Conservation (phyloP, 2,329 filamentous ascomycete genomes). For the Pyrenophora teres region DNA sequence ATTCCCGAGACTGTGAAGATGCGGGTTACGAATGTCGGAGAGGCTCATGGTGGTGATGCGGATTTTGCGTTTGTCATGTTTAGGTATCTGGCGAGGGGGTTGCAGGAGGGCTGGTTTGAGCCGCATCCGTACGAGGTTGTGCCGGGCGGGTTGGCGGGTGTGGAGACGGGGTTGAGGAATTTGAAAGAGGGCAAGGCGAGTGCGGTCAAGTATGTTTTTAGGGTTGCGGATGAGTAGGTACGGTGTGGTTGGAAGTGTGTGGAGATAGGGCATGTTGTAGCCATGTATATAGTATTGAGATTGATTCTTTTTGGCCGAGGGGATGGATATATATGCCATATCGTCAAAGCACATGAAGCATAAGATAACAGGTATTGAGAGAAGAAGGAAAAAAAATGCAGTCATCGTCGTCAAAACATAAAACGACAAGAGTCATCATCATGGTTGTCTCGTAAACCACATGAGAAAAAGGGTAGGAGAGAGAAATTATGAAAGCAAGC, state of each 20-base stretch:
- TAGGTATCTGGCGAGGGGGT: conserved; percentile 51
- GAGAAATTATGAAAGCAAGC: too few relatives aligned
- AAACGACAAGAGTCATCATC: too few relatives aligned
- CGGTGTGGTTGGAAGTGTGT: too few relatives aligned
- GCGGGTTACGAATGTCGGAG: conserved; percentile 47
- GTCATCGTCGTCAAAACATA: too few relatives aligned
- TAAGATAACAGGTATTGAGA: too few relatives aligned
- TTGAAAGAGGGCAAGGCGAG: conserved; percentile 65
- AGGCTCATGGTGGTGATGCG: conserved; percentile 32
- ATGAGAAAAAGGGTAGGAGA: too few relatives aligned
- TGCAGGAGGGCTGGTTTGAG: conserved; percentile 58
- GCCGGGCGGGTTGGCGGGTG: conserved; percentile 59
- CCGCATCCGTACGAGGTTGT: conserved; percentile 59
- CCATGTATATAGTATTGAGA: too few relatives aligned
- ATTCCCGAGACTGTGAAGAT: conserved; percentile 40
- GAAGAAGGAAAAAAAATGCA: not conserved
- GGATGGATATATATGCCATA: too few relatives aligned
- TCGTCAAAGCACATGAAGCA: too few relatives aligned
- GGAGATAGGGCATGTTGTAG: too few relatives aligned
- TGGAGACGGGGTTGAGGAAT: conserved; percentile 59
- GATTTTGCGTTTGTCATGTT: conserved; percentile 56
- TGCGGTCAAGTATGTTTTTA: conserved; percentile 68
- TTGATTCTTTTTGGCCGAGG: too few relatives aligned
- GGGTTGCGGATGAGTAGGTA: conserved; percentile 50
- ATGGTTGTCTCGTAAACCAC: too few relatives aligned